phyloP scores from a whole-genome alignment of 257 asterid species.

The Nicotiana noctiflora region DNA sequence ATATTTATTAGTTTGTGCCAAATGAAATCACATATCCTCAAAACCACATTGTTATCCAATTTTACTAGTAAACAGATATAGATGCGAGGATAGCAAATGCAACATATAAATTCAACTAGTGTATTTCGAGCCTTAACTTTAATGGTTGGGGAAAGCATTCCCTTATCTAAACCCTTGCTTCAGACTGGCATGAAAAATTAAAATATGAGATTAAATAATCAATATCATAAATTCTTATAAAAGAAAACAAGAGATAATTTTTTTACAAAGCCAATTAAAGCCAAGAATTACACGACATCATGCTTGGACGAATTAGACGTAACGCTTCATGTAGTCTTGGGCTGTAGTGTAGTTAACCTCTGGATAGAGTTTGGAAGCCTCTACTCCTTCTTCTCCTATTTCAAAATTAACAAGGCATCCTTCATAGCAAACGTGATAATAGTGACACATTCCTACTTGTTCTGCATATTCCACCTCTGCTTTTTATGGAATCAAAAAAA shows the following conservation, averaged over 20 bases:
- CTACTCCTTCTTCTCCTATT: constrained; percentile 29
- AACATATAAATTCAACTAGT: no score
- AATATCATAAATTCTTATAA: no score
- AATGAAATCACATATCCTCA: no score
- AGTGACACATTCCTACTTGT: constrained; percentile 25
- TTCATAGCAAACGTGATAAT: constrained; percentile 26
- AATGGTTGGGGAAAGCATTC: neutral
- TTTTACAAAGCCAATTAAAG: neutral
- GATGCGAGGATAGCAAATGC: no score
- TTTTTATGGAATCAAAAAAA: neutral
- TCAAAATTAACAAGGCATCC: constrained; percentile 27
- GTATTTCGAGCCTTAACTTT: neutral
- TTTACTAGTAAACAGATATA: no score
- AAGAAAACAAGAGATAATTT: no score
- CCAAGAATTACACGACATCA: neutral
- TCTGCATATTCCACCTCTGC: constrained; percentile 18
- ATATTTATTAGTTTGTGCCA: no score
- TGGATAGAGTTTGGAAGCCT: constrained; percentile 27
- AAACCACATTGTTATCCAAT: no score
- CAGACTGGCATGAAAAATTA: no score
- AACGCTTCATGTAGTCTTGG: constrained; percentile 21
- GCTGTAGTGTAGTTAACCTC: constrained; percentile 16
- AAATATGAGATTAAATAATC: no score
- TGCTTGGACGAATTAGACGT: constrained; percentile 6
- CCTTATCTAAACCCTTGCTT: neutral